These are phyloP conservation scores for Cadophora gregata DNA, from an alignment of 2,329 filamentous ascomycete genomes.

Conservation along the genomic window DNA sequence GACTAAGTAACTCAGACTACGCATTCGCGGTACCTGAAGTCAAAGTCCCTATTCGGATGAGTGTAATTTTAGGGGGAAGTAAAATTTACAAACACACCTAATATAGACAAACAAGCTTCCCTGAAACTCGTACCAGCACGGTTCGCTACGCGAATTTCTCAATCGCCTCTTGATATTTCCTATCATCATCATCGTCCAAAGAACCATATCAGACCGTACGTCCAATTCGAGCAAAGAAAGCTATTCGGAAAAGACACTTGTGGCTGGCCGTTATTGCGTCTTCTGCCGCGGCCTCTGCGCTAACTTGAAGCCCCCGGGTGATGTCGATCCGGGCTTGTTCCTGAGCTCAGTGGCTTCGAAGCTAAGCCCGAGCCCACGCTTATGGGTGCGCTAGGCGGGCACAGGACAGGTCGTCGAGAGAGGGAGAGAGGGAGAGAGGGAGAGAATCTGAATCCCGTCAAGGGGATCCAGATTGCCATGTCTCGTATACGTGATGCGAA, in stretches of 20 bases:
- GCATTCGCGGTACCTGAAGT: too few species aligned
- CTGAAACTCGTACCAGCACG: neutral
- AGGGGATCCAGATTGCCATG: neutral
- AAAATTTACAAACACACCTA: too few species aligned
- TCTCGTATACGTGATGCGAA: neutral
- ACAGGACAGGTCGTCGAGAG: too few species aligned
- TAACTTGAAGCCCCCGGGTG: neutral
- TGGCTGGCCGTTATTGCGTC: neutral
- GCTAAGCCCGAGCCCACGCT: neutral
- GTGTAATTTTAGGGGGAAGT: too few species aligned
- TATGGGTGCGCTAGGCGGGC: neutral
- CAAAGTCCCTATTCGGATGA: neutral
- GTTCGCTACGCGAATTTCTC: neutral
- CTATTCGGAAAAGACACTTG: neutral
- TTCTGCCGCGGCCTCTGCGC: neutral
- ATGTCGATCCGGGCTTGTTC: neutral
- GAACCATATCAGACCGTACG: neutral
- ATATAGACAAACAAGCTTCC: neutral
- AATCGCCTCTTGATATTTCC: too few species aligned
- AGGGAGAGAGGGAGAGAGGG: too few species aligned
- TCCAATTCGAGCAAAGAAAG: neutral
- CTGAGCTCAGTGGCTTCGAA: neutral
- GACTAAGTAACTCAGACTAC: too few species aligned
- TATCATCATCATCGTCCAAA: neutral
- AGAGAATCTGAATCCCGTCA: too few species aligned